Base-by-base conservation (phyloP, 768 basidiomycete species). In the Suillus spraguei region DNA sequence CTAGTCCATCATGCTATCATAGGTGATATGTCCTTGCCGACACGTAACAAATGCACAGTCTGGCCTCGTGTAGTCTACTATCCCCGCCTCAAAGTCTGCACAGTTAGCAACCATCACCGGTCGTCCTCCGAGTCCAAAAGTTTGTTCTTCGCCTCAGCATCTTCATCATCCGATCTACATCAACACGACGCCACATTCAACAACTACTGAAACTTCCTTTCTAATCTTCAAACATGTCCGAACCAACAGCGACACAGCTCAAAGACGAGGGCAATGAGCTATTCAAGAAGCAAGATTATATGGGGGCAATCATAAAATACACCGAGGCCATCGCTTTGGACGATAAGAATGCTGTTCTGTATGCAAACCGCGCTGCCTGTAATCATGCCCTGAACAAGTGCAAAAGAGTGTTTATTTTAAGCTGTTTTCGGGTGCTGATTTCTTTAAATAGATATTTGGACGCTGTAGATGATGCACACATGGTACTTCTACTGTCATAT, bases 341-440 rank as follows among this genome's bases (percentile, higher is more conserved):
- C 41, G 73, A 74, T 10, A 67, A 69, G 22, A 80, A 81, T 65
- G 77, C 81, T 0, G 68, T 83, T 5, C 69, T 82, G 20, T 81
- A 78, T 64, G 75, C 78, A 28, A 84, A 83, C 67, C 78, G 82
- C 17, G 80, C 82, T 4, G 82, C 81, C n/a, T 76, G 76, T 59
- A 69, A 69, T 42, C 62, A 80, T 39, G 72, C 70, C 1, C 65
- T 81, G 70, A 76, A 77, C 62, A 74, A 72, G 81, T 80, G 41
- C 4, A 33, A 16, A 14, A 5, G 17, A 42, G 35, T 22, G 22
- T 32, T 49, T 20, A 36, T 46, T 46, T n/a, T 52, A 13, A 38
- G 13, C 28, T 5, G 28, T 41, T 4, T 16, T 8, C 13, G 13
- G 36, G 14, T 11, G n/a, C 33, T 22, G 36, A 63, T 7, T 36